These are phyloP conservation scores for Trametes versicolor DNA, from an alignment of 1,284 basidiomycete species.

Conservation along the genomic window DNA sequence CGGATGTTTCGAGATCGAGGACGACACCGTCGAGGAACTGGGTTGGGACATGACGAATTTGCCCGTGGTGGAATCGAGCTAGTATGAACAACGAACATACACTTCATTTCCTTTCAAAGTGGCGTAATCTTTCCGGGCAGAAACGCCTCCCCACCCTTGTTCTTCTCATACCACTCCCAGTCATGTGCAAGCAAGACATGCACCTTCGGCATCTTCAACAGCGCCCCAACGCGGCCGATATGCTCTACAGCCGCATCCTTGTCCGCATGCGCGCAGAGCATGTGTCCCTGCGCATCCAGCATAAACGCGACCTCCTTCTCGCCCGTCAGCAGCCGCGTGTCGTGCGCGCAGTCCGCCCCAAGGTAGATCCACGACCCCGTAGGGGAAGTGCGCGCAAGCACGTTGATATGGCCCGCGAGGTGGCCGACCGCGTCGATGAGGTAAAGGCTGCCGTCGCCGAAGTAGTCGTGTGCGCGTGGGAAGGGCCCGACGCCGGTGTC, in stretches of 20 bases:
- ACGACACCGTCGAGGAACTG: no score
- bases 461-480: conserved; percentile 59
- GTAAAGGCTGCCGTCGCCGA: conserved; percentile 64
- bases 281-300: conserved; percentile 35
- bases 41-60: no score
- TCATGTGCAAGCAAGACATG: conserved; percentile 63
- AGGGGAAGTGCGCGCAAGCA: conserved; percentile 62
- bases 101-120: background rate
- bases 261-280: conserved; percentile 54
- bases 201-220: conserved; percentile 51
- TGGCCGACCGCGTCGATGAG: conserved; percentile 65
- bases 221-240: conserved; percentile 49
- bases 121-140: conserved; percentile 15
- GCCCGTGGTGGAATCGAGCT: no score
- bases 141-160: conserved; percentile 24
- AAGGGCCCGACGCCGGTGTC: conserved; percentile 57
- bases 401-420: conserved; percentile 60
- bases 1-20: no score
- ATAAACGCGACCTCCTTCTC: conserved; percentile 51
- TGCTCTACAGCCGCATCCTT: conserved; percentile 52
- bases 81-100: no score
- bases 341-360: conserved; percentile 65
- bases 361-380: conserved; percentile 66
- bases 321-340: conserved; percentile 59
- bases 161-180: conserved; percentile 52